A percentile compares a stretch with the other conserved stretches of the same genome.
Conservation (phyloP, 2,329 filamentous ascomycete genomes). For the Orbilia oligospora region DNA sequence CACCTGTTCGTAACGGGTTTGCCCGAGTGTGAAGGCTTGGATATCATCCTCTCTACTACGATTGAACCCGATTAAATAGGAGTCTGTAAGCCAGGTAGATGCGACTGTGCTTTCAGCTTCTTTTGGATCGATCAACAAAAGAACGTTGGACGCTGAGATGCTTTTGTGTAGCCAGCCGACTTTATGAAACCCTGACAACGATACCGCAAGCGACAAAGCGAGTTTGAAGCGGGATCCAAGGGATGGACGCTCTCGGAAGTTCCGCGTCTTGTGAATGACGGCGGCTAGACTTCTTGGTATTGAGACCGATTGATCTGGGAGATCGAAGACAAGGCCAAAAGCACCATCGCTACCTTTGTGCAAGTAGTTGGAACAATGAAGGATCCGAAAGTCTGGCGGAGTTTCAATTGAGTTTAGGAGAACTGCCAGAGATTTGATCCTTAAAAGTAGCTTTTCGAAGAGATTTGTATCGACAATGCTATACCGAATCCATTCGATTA, state of each 20-base stretch:
- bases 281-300: conserved; percentile 30
- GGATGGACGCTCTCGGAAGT: conserved; percentile 28
- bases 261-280: conserved; percentile 17
- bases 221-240: conserved; percentile 38
- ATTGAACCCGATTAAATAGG: conserved; percentile 43
- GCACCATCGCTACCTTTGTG: conserved; percentile 29
- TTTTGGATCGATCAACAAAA: conserved; percentile 16
- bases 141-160: conserved; percentile 38
- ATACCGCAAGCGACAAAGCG: conserved; percentile 30
- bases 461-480: conserved; percentile 20
- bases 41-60: conserved; percentile 40
- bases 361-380: conserved; percentile 36
- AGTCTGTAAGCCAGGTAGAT: conserved; percentile 32
- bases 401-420: conserved; percentile 24
- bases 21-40: conserved; percentile 26
- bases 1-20: conserved; percentile 8
- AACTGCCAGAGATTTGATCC: conserved; percentile 32
- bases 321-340: conserved; percentile 43
- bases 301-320: conserved; percentile 1
- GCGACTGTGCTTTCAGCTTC: neutral
- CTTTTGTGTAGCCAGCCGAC: conserved; percentile 52
- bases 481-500: conserved; percentile 45
- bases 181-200: conserved; percentile 42
- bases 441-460: conserved; percentile 12
- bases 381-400: conserved; percentile 32